A percentile compares a stretch with the other conserved stretches of the same genome.
Evolutionary conservation across 495 filamentous ascomycete genomes (phyloP).

Genomic region (Lineolata rhizophorae): DNA sequence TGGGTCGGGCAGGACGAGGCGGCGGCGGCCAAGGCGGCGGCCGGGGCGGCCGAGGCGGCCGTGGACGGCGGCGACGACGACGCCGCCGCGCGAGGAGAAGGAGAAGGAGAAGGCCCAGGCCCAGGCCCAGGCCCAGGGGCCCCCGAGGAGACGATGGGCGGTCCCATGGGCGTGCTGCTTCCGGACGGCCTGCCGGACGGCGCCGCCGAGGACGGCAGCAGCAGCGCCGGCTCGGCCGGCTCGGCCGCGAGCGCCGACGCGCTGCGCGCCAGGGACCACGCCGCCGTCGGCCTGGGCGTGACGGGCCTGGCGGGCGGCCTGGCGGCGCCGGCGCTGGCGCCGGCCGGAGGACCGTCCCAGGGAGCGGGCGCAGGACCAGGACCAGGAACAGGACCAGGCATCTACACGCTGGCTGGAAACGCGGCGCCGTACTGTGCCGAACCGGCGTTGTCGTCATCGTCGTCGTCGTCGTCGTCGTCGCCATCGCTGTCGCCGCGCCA

Average conservation of each 20-base stretch:
- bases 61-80: neutral
- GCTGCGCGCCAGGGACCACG: neutral
- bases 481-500: slow-evolving; percentile 32
- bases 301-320: slow-evolving; percentile 8
- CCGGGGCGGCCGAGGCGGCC: neutral
- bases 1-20: slow-evolving; percentile 44
- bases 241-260: neutral
- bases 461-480: slow-evolving; percentile 3
- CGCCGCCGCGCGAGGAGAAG: neutral
- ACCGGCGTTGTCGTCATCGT: too few relatives aligned
- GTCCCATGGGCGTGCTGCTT: too few relatives aligned
- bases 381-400: too few relatives aligned
- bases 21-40: slow-evolving; percentile 12
- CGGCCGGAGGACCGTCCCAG: neutral
- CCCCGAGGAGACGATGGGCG: too few relatives aligned
- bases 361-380: neutral
- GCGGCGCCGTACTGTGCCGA: neutral
- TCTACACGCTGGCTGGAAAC: too few relatives aligned
- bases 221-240: slow-evolving; percentile 3
- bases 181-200: neutral
- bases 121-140: too few relatives aligned
- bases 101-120: too few relatives aligned
- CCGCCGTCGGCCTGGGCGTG: neutral
- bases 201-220: neutral
- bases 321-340: slow-evolving; percentile 8